Evolutionary conservation across 2,329 filamentous ascomycete species (phyloP), one percentile per base, ranked within the genome.

Genomic region (Rhynchosporium graminicola): DNA sequence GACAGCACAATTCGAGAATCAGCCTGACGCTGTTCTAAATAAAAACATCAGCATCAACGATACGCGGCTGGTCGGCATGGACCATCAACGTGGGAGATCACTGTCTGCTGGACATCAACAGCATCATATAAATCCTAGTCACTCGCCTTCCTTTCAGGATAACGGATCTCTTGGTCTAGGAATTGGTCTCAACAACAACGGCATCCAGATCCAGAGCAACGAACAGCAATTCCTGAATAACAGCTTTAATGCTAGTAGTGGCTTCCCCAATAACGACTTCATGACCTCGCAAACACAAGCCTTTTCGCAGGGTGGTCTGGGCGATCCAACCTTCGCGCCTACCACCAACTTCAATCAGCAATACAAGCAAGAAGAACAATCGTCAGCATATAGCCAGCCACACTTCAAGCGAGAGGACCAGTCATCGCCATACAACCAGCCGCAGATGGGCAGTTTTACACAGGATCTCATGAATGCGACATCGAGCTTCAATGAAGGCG

Each of bases 111-210:
- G 80, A 67, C 81, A 83, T 72, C 81, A 81, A 69, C 74, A 71
- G 74, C 75, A 79, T 79, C 81, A 86, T 87, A 88, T 89, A 87
- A 89, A 83, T 75, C 85, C 86, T 75, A 83, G 79, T 69, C 86
- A 85, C 76, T 88, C 87, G 71, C 84, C 86, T 70, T 85, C 85
- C 77, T 76, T 80, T 80, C 70, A 70, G 62, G 69, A 72, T 54
- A 69, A 69, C 83, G 82, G 71, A 79, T 80, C 73, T 80, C 80
- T 82, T 70, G 71, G 71, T 48, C 79, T 87, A 68, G 85, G 84
- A 72, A 80, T 88, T 72, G 82, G 77, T 66, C 77, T 87, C 69
- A 82, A 87, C 20, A 51, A 56, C 20, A 47, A 20, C 69, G 82
- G 87, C 28, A 57, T 46, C 28, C 46, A 33, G 15, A 47, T 80